Base-by-base conservation (phyloP, 2,329 filamentous ascomycete genomes). In the Xylaria sp. region DNA sequence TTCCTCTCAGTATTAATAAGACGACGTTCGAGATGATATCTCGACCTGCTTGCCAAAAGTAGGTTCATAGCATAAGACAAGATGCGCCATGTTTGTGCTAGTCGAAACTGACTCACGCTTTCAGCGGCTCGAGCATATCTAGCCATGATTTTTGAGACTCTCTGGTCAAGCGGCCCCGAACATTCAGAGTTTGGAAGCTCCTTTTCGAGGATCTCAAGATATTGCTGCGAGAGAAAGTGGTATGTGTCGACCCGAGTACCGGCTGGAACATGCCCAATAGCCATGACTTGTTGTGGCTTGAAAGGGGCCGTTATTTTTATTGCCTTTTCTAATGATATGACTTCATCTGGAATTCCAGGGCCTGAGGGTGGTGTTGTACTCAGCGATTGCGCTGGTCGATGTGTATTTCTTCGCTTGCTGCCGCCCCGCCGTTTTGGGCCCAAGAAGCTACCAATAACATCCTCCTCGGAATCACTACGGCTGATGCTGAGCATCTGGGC, bases 61-160 rank as follows among this genome's bases (percentile, higher is more conserved):
- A 89, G 77, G 23, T 82, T 80, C 72, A 89, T 84, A 10, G 85
- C 86, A 73, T 87, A 90, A 0, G 85, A 84, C 23, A 91, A 75
- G 13, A 90, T 83, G 37, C 88, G 85, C 89, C 89, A 91, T 0
- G 88, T 89, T 75, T 91, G 89, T 5, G 89, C 87, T 0, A 91
- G 81, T 0, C 89, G 84, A 74, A 87, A 91, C 57, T 88, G 82
- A 39, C 84, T 85, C 23, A 86, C 84, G 2, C 80, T 81, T 72
- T 90, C 88, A 1, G 89, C 87, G n/a, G 86, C 85, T 28, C 79
- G 81, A 2, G 88, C 88, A 73, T 87, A 91, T 44, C 84, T 80
- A 69, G 89, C 86, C 69, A 90, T 80, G 9, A 89, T 88, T 1
- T 73, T 69, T 0, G 77, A 76, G 1, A 90, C 80, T n/a, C 87